Percentiles rank a stretch among this genome's conserved stretches.
Evolutionary conservation across 2,329 filamentous ascomycete genomes (phyloP).

Genomic region (Colletotrichum endophyticum): DNA sequence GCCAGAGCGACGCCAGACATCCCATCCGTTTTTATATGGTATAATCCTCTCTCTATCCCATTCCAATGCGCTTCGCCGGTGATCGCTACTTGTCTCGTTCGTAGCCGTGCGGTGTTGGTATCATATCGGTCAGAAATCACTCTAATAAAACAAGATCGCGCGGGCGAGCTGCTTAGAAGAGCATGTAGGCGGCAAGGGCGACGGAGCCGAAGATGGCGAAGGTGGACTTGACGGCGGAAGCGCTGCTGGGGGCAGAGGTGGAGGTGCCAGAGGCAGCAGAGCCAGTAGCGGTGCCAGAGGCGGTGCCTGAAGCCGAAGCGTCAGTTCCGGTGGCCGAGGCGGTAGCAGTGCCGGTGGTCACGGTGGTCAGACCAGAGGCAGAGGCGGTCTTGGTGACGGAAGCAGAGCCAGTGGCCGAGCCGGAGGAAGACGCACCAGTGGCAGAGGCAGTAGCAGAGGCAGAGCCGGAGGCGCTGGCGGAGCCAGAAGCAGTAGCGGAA

Average conservation of each 20-base stretch:
- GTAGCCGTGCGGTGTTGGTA: constrained; percentile 14
- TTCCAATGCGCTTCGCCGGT: neutral
- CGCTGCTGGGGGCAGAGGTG: constrained; percentile 8
- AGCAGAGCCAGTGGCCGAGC: constrained; percentile 4
- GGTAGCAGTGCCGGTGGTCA: constrained; percentile 11
- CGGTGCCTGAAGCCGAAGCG: constrained; percentile 1
- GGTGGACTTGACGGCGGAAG: constrained; percentile 15
- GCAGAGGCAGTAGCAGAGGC: neutral
- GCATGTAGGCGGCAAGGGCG: constrained; percentile 19
- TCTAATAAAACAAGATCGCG: constrained; percentile 1
- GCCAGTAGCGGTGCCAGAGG: constrained; percentile 8
- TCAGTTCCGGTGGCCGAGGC: constrained; percentile 1
- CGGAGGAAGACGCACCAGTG: constrained; percentile 7
- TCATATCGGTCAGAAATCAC: constrained; percentile 19
- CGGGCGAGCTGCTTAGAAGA: constrained; percentile 10
- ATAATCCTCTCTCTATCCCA: neutral
- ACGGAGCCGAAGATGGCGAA: constrained; percentile 19
- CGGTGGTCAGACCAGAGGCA: constrained; percentile 10
- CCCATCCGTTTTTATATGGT: constrained; percentile 15
- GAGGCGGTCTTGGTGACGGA: constrained; percentile 1
- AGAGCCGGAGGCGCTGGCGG: neutral
- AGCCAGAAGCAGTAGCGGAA: neutral
- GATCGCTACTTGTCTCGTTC: neutral
- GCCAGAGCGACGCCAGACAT: constrained; percentile 11
- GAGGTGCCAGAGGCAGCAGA: constrained; percentile 7